Evolutionary conservation across 176 grass and related monocot genomes (phyloP), one percentile per base, ranked within the genome.

Genomic region (Lolium perenne): DNA sequence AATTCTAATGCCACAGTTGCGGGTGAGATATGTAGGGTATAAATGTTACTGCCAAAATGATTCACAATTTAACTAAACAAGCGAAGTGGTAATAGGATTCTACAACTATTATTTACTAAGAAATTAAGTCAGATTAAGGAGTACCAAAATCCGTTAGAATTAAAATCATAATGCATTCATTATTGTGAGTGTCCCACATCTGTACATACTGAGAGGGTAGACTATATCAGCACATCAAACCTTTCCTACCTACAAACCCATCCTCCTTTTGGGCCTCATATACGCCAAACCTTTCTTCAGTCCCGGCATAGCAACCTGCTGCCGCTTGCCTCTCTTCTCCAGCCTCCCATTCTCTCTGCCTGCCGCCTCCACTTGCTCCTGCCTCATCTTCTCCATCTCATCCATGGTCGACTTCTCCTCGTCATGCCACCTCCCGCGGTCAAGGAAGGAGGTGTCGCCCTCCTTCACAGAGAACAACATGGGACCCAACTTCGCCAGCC

Each of bases 381-480:
- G 87, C 79, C 93, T 88, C 58, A 97, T 77, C 38, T 76, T 90
- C 80, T 93, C 95, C 95, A 97, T 95, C 89, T 97, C 95, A 56
- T 97, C 95, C 95, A 97, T 97, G 2, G 91, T 91, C 0, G 91
- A 92, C 60, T 97, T 95, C 58, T 93, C 92, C 51, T 95, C 92
- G 53, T 95, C 93, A 79, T 97, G 95, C 83, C 89, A 93, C 85
- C 87, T 95, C 85, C 88, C 91, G 21, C 95, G 95, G 71, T 95
- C 91, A 1, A 97, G 91, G 61, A 97, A 80, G 6, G 95, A 97
- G 17, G 91, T 90, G 64, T 97, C 91, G 0, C 91, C 87, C 29
- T 95, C 89, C 61, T 97, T 95, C 18, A 95, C 93, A 3, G 93
- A 97, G 83, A 97, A 97, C 66, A 97, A 97, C 95, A 97, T 97